Evolutionary conservation across 108 stramenopile genomes (phyloP), one percentile per base, ranked within the genome.

Genomic region (Craspedostauros australis): DNA sequence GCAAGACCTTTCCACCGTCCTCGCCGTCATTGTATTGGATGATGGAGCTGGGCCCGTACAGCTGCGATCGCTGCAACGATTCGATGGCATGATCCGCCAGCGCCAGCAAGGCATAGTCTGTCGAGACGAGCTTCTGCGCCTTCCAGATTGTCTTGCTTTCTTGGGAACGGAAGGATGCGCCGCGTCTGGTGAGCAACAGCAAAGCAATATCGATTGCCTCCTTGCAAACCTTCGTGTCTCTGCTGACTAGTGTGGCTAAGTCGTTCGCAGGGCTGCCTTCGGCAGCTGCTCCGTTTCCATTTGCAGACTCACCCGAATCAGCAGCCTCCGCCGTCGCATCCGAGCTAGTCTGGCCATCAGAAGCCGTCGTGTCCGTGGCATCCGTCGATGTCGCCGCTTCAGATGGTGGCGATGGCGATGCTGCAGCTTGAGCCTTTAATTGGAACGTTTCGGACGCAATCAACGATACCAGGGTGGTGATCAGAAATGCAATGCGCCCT

Each of bases 21-120:
- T 92, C 91, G 5, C 91, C 91, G 49, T 92, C 91, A 45, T 83
- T 86, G 64, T 72, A 92, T 19, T 62, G 49, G 2, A 78, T 70
- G 5, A 32, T n/a, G 1, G 58, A 42, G 23, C 68, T 43, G 8
- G 24, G 38, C 14, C 62, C 64, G 20, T 61, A 71, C 29, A 68
- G 37, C 22, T 69, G 60, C 39, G 71, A 66, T 6, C 54, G 64
- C 29, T 76, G 75, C 19, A 84, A 43, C 30, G 66, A 50, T 36
- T 77, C 58, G 6, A 41, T 62, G 27, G 79, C 71, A 36, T 81
- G 73, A 39, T 86, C 77, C 15, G 67, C 72, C 50, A 70, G 50
- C 2, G 83, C 72, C 23, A 65, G 55, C 37, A 91, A 57, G 0
- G 77, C 64, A 57, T 67, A 84, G 53, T 92, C 86, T 14, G 66